Conservation (phyloP, 2,329 filamentous ascomycete species). For the Emergomyces pasteurianus region DNA sequence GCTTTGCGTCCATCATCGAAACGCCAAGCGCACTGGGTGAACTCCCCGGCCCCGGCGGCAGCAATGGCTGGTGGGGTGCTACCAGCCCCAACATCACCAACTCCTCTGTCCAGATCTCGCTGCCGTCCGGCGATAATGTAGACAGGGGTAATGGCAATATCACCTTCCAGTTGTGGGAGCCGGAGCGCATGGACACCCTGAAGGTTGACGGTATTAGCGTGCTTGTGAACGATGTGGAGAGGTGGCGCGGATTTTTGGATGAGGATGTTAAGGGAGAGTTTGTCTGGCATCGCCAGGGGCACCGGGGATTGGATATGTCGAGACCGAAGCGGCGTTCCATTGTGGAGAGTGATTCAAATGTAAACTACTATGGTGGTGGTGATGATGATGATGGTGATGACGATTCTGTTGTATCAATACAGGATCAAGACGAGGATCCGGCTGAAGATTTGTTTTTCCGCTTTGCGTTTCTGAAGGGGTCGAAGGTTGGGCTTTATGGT, state of each 20-base stretch:
- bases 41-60: conserved; percentile 31
- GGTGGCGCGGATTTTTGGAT: conserved; percentile 46
- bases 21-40: conserved; percentile 58
- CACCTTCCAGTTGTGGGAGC: conserved; percentile 33
- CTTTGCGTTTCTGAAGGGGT: conserved; percentile 34
- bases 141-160: conserved; percentile 33
- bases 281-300: conserved; percentile 37
- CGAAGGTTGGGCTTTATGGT: conserved; percentile 28
- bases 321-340: neutral
- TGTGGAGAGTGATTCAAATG: neutral
- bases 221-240: conserved; percentile 52
- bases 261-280: conserved; percentile 37
- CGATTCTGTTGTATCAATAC: neutral
- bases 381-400: conserved; percentile 12
- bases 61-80: conserved; percentile 32
- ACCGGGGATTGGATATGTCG: conserved; percentile 26
- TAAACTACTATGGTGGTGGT: neutral
- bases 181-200: conserved; percentile 26
- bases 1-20: conserved; percentile 79
- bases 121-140: conserved; percentile 27
- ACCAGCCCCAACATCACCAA: conserved; percentile 44
- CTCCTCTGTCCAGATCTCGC: conserved; percentile 30
- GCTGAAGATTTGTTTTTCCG: conserved; percentile 36
- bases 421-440: conserved; percentile 9
- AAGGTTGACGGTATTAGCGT: conserved; percentile 46